Evolutionary conservation across 495 filamentous ascomycete genomes (phyloP).

Genomic region (Neurospora intermedia): DNA sequence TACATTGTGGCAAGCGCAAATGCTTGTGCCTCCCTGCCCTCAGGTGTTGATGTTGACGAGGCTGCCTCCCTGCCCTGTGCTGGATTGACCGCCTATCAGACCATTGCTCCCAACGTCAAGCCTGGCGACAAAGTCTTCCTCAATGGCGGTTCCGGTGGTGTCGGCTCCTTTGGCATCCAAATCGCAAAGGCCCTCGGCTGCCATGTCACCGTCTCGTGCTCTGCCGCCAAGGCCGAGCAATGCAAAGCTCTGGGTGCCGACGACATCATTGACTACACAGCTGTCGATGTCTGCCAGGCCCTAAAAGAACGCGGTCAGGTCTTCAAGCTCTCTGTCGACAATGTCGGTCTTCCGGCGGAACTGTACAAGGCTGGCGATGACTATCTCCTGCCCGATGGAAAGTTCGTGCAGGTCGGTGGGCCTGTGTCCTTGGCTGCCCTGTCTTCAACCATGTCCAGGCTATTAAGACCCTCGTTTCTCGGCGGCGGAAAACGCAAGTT

Average conservation of each 20-base stretch:
- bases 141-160: slow-evolving; percentile 57
- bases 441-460: slow-evolving; percentile 13
- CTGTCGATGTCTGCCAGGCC: slow-evolving; percentile 34
- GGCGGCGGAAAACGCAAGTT: slow-evolving; percentile 55
- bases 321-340: slow-evolving; percentile 52
- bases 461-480: slow-evolving; percentile 43
- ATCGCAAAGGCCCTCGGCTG: slow-evolving; percentile 56
- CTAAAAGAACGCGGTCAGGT: slow-evolving; percentile 39
- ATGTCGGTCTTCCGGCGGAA: slow-evolving; percentile 37
- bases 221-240: slow-evolving; percentile 45
- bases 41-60: slow-evolving; percentile 38
- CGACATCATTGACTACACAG: slow-evolving; percentile 59
- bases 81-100: slow-evolving; percentile 49
- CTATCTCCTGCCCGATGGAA: slow-evolving; percentile 42
- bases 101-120: slow-evolving; percentile 43
- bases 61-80: slow-evolving; percentile 45
- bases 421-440: slow-evolving; percentile 6
- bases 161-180: slow-evolving; percentile 52
- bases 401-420: slow-evolving; percentile 49
- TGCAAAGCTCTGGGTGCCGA: slow-evolving; percentile 53
- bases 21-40: slow-evolving; percentile 32
- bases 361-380: slow-evolving; percentile 47
- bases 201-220: slow-evolving; percentile 51
- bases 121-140: slow-evolving; percentile 51
- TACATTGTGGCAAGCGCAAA: slow-evolving; percentile 30